A percentile compares a stretch with the other conserved stretches of the same genome.
Evolutionary conservation across 208 protist genomes (phyloP).

Genomic region (Lotmaria passim): DNA sequence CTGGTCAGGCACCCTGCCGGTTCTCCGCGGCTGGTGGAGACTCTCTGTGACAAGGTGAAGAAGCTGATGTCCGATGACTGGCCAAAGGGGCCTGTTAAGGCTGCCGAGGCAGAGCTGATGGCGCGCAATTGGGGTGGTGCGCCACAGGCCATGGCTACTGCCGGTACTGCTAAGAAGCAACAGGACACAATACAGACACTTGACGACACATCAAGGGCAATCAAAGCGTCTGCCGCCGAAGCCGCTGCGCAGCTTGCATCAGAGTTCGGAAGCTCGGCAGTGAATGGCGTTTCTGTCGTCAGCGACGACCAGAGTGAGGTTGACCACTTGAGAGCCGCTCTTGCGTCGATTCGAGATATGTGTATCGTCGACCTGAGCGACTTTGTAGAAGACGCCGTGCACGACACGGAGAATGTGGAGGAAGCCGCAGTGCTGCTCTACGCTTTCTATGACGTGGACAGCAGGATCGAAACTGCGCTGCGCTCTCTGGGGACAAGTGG

Average conservation of each 20-base stretch:
- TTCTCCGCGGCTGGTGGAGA: neutral
- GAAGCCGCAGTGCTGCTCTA: slow-evolving; percentile 3
- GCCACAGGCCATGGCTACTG: too few species aligned
- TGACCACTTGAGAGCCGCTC: neutral
- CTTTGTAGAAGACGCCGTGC: slow-evolving; percentile 2
- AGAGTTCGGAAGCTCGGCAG: neutral
- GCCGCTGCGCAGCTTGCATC: neutral
- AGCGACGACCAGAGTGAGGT: too few species aligned
- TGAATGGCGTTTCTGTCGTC: neutral
- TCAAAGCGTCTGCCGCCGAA: neutral
- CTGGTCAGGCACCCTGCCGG: neutral
- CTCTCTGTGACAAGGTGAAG: slow-evolving; percentile 10
- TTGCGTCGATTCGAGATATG: neutral
- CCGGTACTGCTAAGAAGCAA: too few species aligned
- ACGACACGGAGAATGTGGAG: neutral
- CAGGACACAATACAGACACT: neutral
- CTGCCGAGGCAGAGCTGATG: neutral
- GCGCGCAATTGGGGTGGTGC: neutral
- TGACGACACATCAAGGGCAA: neutral
- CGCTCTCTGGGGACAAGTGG: neutral
- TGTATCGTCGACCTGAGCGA: neutral
- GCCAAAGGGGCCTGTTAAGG: slow-evolving; percentile 9
- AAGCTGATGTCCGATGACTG: slow-evolving; percentile 5
- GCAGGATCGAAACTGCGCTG: neutral
- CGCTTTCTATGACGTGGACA: slow-evolving; percentile 8